These are phyloP conservation scores for Penicillium sp. DNA, from an alignment of 2,329 filamentous ascomycete species.

Conservation along the genomic window DNA sequence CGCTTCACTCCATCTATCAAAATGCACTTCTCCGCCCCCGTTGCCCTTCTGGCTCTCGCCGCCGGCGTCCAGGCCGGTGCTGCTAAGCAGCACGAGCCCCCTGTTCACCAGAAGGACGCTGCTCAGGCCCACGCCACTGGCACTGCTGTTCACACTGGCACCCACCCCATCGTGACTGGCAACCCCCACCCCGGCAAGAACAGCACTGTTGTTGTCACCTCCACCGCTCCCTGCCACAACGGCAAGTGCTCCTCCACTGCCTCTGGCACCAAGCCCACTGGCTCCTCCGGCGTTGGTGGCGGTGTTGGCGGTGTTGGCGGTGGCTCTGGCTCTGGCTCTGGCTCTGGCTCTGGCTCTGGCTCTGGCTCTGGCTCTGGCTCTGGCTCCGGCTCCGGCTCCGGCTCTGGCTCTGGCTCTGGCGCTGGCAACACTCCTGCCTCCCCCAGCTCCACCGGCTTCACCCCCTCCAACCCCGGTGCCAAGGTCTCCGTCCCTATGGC, in stretches of 20 bases:
- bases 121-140: conserved; percentile 3
- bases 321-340: conserved; percentile 1
- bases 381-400: conserved; percentile 8
- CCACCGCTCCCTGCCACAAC: conserved; percentile 12
- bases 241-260: conserved; percentile 3
- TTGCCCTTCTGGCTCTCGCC: conserved; percentile 24
- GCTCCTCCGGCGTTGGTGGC: conserved; percentile 1
- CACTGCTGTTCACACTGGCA: conserved; percentile 19
- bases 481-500: conserved; percentile 30
- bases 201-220: conserved; percentile 15
- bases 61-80: conserved; percentile 18
- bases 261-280: conserved; percentile 2
- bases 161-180: conserved; percentile 26
- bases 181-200: conserved; percentile 5
- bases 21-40: conserved; percentile 36
- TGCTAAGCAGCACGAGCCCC: conserved; percentile 19
- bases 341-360: background rate
- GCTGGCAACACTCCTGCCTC: conserved; percentile 15
- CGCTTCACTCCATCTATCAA: conserved; percentile 19
- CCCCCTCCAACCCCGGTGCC: conserved; percentile 31
- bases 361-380: background rate
- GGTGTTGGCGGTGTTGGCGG: background rate
- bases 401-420: conserved; percentile 10
- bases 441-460: conserved; percentile 22
- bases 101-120: conserved; percentile 14